Evolutionary conservation across 73 alveolate genomes (phyloP).

Genomic region (Urostyla sp.): DNA sequence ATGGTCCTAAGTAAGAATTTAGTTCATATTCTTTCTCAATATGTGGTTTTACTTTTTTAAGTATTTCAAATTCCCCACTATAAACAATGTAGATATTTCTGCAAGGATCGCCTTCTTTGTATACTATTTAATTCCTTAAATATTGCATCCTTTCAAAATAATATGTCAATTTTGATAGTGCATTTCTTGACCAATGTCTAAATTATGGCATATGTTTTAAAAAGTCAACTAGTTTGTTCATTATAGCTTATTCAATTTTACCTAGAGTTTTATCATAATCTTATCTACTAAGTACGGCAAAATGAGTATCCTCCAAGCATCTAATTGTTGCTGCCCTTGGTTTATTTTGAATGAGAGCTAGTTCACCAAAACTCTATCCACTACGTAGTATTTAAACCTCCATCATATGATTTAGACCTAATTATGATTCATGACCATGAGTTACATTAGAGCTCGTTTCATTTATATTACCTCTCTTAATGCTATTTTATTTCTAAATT

Average conservation of each 20-base stretch:
- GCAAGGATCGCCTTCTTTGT: conserved; percentile 61
- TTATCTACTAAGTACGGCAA: conserved; percentile 20
- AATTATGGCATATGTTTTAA: conserved; percentile 58
- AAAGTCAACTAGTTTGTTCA: conserved; percentile 29
- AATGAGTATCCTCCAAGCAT: conserved; percentile 27
- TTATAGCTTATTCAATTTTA: conserved; percentile 44
- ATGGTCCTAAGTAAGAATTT: conserved; percentile 13
- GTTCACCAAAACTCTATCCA: conserved; percentile 81
- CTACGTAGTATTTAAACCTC: conserved; percentile 39
- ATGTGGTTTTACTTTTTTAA: conserved; percentile 6
- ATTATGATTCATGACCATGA: not conserved
- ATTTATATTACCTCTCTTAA: too few relatives aligned
- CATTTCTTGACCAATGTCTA: conserved; percentile 55
- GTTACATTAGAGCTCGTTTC: too few relatives aligned
- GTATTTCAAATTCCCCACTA: conserved; percentile 73
- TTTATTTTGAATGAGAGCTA: conserved; percentile 84
- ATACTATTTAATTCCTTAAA: conserved; percentile 51
- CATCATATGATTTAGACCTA: not conserved
- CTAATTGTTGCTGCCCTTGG: conserved; percentile 85
- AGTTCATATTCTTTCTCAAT: not conserved
- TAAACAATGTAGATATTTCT: conserved; percentile 48
- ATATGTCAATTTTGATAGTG: conserved; percentile 51
- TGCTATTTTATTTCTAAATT: too few relatives aligned
- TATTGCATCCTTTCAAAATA: conserved; percentile 33
- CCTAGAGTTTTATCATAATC: conserved; percentile 54